These are phyloP conservation scores for Mycena venus DNA, from an alignment of 768 basidiomycete genomes.

Conservation along the genomic window DNA sequence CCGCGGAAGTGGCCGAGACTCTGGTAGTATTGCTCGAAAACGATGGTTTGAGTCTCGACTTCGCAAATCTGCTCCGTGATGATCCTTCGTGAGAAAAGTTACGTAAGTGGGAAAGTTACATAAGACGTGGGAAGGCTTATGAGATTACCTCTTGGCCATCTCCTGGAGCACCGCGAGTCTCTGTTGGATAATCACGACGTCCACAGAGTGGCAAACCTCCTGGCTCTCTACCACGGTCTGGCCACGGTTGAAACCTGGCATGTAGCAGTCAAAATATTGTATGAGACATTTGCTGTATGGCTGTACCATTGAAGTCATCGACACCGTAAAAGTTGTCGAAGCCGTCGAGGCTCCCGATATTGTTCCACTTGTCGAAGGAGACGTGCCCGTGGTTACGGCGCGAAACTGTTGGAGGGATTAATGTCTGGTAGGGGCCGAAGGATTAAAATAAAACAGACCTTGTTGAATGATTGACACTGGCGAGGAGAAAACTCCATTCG, in stretches of 20 bases:
- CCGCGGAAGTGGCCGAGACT: constrained; percentile 55
- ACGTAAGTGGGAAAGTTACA: neutral
- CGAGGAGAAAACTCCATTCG: constrained; percentile 46
- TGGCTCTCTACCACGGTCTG: constrained; percentile 50
- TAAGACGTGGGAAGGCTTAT: neutral
- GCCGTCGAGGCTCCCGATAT: constrained; percentile 48
- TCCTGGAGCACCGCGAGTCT: constrained; percentile 59
- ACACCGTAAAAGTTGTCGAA: constrained; percentile 65
- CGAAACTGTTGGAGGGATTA: constrained; percentile 1
- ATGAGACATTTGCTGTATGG: too few relatives aligned
- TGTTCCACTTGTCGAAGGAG: constrained; percentile 52
- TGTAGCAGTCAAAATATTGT: constrained; percentile 61
- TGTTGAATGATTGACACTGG: constrained; percentile 39
- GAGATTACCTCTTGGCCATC: constrained; percentile 57
- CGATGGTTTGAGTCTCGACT: constrained; percentile 61
- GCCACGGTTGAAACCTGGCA: constrained; percentile 49
- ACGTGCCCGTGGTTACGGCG: constrained; percentile 17
- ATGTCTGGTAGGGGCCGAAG: neutral
- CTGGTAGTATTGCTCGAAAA: constrained; percentile 59
- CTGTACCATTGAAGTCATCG: too few relatives aligned
- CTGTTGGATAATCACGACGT: constrained; percentile 59
- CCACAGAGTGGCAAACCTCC: constrained; percentile 53
- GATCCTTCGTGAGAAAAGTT: too few relatives aligned
- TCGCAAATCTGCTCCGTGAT: constrained; percentile 63
- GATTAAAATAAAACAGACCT: neutral